Evolutionary conservation across 176 grass and related monocot species (phyloP), one percentile per base, ranked within the genome.

Genomic region (Cocos nucifera): DNA sequence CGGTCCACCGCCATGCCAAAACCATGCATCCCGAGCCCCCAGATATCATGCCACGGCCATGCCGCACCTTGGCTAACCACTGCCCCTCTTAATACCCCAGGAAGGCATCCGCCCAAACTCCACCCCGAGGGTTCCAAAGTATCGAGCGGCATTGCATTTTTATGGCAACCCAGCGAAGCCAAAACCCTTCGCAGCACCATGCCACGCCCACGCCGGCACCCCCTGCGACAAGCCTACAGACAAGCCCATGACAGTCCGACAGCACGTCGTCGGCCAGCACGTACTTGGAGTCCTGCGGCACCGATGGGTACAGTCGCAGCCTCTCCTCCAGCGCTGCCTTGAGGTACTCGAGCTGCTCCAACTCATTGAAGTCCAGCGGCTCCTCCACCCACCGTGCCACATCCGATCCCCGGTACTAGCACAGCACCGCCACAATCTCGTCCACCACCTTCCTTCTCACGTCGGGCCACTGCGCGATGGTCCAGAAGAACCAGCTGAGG

Each of bases 401-500:
- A 65, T 87, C 83, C 22, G 78, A 76, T 5, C 90, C 90, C 4
- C 90, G 80, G 12, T 86, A 87, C 55, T 84, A 77, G 48, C 30
- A 71, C 52, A 95, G 71, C 62, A 95, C 83, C 53, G 77, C 56
- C 25, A 67, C 64, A 63, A 95, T 95, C 77, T 95, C 90, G 20
- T 32, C 51, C 5, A 90, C 62, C 19, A 95, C 73, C 74, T 63
- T 86, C 19, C 56, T 69, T 82, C 90, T 86, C 26, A 95, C 78
- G 69, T 95, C 83, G 17, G 71, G 67, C 19, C 68, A 78, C 60
- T 73, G 86, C 77, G 86, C 87, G 56, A 95, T 2, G 12, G 39
- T 82, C 80, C 80, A 95, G 76, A 95, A 95, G 86, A 95, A 95
- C 91, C 91, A 95, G 80, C 80, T 95, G 27, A 95, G 86, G 18